A percentile compares a stretch with the other conserved stretches of the same genome.
phyloP scores from a whole-genome alignment of 2,329 filamentous ascomycete species.

The Cladosporium phlei region DNA sequence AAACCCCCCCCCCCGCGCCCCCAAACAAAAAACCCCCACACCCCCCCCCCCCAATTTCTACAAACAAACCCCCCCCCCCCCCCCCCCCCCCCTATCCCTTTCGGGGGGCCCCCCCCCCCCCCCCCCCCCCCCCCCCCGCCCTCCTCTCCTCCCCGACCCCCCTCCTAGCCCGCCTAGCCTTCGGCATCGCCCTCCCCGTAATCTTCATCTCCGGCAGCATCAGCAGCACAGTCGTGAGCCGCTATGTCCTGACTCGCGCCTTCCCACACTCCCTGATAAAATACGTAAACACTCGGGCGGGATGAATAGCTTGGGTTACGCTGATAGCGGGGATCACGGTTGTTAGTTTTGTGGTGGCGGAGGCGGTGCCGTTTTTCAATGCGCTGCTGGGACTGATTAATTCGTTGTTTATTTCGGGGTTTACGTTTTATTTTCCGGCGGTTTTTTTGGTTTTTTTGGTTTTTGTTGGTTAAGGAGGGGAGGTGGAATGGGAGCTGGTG shows the following conservation, averaged over 20 bases:
- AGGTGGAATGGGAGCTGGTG: slow-evolving; percentile 43
- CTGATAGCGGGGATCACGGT: slow-evolving; percentile 57
- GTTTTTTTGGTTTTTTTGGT: slow-evolving; percentile 37
- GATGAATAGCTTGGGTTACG: slow-evolving; percentile 55
- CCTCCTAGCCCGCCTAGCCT: slow-evolving; percentile 61
- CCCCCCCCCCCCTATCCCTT: too few species aligned
- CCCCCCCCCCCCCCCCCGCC: too few species aligned
- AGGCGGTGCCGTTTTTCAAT: slow-evolving; percentile 68
- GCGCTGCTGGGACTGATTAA: slow-evolving; percentile 60
- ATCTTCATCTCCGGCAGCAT: slow-evolving; percentile 71
- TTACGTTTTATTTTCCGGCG: slow-evolving; percentile 41
- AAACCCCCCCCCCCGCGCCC: too few species aligned
- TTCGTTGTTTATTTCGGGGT: slow-evolving; percentile 63
- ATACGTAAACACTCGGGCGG: slow-evolving; percentile 37
- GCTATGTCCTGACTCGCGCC: slow-evolving; percentile 60
- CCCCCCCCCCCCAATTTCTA: too few species aligned
- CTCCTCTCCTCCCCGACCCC: slow-evolving; percentile 56
- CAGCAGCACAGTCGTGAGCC: slow-evolving; percentile 50
- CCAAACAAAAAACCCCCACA: too few species aligned
- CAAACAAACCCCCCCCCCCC: too few species aligned
- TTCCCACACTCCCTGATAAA: slow-evolving; percentile 54
- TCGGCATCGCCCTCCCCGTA: slow-evolving; percentile 66
- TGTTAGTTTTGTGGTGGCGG: slow-evolving; percentile 64
- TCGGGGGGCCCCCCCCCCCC: too few species aligned
- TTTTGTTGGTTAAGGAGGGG: slow-evolving; percentile 44